Evolutionary conservation across 1,139 yeast genomes (phyloP).

Genomic region (Pichia sp.): DNA sequence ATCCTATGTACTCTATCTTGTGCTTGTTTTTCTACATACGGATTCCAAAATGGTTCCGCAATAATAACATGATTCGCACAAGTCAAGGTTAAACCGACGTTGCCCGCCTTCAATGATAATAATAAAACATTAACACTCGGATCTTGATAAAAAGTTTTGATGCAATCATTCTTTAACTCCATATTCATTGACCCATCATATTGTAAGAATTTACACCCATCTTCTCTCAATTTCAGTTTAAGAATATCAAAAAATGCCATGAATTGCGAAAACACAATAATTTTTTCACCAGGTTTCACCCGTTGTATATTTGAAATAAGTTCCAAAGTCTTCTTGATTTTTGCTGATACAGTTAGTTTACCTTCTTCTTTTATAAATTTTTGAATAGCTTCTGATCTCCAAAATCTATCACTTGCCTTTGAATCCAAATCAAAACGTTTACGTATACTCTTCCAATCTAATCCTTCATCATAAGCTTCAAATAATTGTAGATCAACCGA

Average conservation of each 20-base stretch:
- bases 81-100: conserved; percentile 85
- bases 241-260: conserved; percentile 70
- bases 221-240: conserved; percentile 45
- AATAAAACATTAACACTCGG: conserved; percentile 49
- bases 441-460: conserved; percentile 22
- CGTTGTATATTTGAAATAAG: conserved; percentile 38
- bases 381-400: conserved; percentile 27
- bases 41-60: conserved; percentile 96
- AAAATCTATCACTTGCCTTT: conserved; percentile 17
- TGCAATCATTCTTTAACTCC: conserved; percentile 53
- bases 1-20: conserved; percentile 92
- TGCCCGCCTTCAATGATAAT: conserved; percentile 83
- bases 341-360: conserved; percentile 38
- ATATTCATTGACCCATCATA: conserved; percentile 82
- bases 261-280: conserved; percentile 81
- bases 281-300: conserved; percentile 48
- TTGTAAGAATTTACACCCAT: conserved; percentile 46
- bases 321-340: conserved; percentile 45
- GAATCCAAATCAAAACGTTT: conserved; percentile 18
- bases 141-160: conserved; percentile 58
- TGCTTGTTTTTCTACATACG: conserved; percentile 93
- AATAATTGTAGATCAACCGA: conserved; percentile 48
- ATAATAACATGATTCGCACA: conserved; percentile 89
- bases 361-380: conserved; percentile 34
- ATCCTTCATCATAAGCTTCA: conserved; percentile 37